Percentiles rank a stretch among this genome's conserved stretches.
Conservation (phyloP, 2,329 filamentous ascomycete genomes). For the Scleromitrula shiraiana region DNA sequence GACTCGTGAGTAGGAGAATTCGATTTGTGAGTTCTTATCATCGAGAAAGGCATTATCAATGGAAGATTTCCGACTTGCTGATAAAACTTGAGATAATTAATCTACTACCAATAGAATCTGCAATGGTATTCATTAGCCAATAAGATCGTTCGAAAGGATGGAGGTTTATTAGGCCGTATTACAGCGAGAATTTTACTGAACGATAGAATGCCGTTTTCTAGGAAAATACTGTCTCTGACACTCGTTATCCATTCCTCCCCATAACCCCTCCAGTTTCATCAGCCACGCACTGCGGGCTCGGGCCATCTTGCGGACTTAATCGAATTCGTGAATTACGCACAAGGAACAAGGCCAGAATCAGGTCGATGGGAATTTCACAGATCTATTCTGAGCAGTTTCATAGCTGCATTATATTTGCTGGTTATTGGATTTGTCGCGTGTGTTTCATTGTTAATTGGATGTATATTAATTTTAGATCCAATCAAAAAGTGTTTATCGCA, state of each 20-base stretch:
- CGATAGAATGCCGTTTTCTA: background rate
- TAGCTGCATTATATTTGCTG: background rate
- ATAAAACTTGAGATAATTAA: background rate
- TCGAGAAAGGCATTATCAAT: too few relatives aligned
- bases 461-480: background rate
- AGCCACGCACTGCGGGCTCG: slow-evolving; percentile 1
- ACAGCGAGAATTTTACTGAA: background rate
- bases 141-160: background rate
- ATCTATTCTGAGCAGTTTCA: background rate
- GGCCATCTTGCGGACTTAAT: background rate
- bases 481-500: background rate
- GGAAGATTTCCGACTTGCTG: too few relatives aligned
- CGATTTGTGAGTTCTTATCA: too few relatives aligned
- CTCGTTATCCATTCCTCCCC: background rate
- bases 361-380: background rate
- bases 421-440: background rate
- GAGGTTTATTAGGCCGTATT: slow-evolving; percentile 6
- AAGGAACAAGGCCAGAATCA: background rate
- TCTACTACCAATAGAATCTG: background rate
- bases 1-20: background rate
- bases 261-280: background rate
- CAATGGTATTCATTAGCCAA: background rate
- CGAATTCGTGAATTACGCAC: background rate
- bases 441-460: background rate
- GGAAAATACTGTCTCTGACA: background rate